Conservation (phyloP, 106 monocot species). For the Acorus calamus region DNA sequence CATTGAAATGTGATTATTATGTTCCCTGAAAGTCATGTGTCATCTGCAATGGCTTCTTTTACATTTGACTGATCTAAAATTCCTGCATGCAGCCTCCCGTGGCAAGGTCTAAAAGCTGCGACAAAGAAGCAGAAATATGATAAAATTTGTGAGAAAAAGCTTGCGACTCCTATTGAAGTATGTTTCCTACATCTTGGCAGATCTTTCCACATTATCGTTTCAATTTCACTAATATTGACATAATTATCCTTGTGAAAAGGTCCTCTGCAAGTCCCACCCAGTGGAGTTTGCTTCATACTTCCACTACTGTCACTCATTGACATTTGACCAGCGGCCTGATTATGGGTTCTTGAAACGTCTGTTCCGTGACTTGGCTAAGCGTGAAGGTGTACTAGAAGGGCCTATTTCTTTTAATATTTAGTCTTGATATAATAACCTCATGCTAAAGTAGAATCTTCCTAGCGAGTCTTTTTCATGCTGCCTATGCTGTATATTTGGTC, state of each 20-base stretch:
- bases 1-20: too few relatives aligned
- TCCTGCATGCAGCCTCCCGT: conserved; percentile 63
- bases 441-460: too few relatives aligned
- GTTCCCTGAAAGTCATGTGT: too few relatives aligned
- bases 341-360: conserved; percentile 88
- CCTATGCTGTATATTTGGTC: not conserved
- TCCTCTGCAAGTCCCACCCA: conserved; percentile 79
- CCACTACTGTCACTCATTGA: conserved; percentile 91
- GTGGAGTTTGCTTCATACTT: conserved; percentile 97
- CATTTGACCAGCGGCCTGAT: conserved; percentile 88
- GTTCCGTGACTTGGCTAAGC: conserved; percentile 66
- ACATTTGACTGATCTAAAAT: not conserved
- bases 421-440: too few relatives aligned
- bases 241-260: conserved; percentile 20
- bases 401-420: not conserved
- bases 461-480: too few relatives aligned
- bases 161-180: conserved; percentile 95
- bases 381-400: conserved; percentile 51
- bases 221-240: conserved; percentile 1
- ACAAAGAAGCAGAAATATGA: conserved; percentile 97
- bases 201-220: not conserved
- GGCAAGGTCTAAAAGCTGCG: conserved; percentile 96
- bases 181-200: not conserved
- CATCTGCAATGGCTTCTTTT: not conserved
- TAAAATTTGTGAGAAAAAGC: conserved; percentile 92